These are phyloP conservation scores for Tilletia caries DNA, from an alignment of 1,284 basidiomycete species.

Conservation along the genomic window DNA sequence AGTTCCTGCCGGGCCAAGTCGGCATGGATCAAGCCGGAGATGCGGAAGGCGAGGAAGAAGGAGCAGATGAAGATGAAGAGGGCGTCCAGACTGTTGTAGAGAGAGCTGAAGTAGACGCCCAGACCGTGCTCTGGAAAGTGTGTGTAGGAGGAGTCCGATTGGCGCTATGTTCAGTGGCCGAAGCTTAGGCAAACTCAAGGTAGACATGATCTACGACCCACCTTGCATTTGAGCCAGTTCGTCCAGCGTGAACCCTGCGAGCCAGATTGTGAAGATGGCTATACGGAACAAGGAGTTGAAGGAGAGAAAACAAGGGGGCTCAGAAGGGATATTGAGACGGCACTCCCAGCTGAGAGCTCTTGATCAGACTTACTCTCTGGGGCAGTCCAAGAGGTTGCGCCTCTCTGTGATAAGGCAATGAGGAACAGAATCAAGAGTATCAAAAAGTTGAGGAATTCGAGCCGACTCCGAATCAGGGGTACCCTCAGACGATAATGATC, in stretches of 20 bases:
- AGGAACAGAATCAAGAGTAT: conserved; percentile 44
- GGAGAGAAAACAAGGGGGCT: background rate
- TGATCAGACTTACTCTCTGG: conserved; percentile 18
- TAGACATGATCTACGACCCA: background rate
- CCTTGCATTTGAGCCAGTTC: conserved; percentile 82
- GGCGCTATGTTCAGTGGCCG: background rate
- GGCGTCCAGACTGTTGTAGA: conserved; percentile 42
- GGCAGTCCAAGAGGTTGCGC: conserved; percentile 32
- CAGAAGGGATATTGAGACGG: no score
- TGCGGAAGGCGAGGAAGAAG: conserved; percentile 49
- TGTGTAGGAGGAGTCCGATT: background rate
- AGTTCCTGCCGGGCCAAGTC: conserved; percentile 38
- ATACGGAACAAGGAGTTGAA: background rate
- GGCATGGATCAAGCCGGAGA: conserved; percentile 43
- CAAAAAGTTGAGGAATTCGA: conserved; percentile 76
- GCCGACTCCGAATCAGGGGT: conserved; percentile 78
- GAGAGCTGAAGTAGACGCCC: conserved; percentile 62
- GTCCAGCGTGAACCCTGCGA: conserved; percentile 73
- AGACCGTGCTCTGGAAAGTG: conserved; percentile 73
- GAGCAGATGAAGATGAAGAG: conserved; percentile 52
- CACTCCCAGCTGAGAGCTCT: no score
- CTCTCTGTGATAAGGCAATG: conserved; percentile 45
- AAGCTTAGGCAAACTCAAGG: background rate
- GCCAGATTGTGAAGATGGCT: conserved; percentile 38
- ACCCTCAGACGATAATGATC: conserved; percentile 95